These are phyloP conservation scores for Podospora pseudoanserina DNA, from an alignment of 495 filamentous ascomycete genomes.

Conservation along the genomic window DNA sequence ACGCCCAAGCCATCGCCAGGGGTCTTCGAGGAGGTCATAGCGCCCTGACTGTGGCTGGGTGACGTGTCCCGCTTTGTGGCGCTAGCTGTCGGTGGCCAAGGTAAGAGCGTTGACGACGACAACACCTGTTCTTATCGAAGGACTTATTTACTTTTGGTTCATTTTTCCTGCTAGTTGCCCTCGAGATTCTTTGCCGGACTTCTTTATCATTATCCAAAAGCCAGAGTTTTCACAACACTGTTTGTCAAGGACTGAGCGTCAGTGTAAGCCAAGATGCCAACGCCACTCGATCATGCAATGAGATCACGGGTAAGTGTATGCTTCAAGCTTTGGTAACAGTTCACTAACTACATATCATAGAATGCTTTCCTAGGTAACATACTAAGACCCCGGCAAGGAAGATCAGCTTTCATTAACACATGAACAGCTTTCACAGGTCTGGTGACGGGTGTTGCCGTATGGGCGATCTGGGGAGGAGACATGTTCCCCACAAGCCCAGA, in stretches of 20 bases:
- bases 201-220: background rate
- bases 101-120: background rate
- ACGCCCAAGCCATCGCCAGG: background rate
- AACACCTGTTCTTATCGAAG: background rate
- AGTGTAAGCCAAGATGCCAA: constrained; percentile 54
- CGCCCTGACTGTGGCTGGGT: constrained; percentile 20
- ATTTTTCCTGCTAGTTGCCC: background rate
- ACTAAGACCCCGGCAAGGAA: no score
- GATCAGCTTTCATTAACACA: background rate
- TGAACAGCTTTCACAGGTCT: constrained; percentile 69
- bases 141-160: background rate
- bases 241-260: background rate
- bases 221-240: background rate
- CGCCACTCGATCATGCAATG: constrained; percentile 72
- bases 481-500: constrained; percentile 69
- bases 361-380: constrained; percentile 55
- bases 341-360: constrained; percentile 28
- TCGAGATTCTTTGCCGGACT: background rate
- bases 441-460: constrained; percentile 76
- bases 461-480: constrained; percentile 78
- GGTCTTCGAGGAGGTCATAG: constrained; percentile 8
- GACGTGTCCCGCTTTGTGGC: constrained; percentile 23
- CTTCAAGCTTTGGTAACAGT: background rate
- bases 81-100: constrained; percentile 4
- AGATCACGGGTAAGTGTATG: constrained; percentile 62